phyloP scores from a whole-genome alignment of 768 basidiomycete genomes.

The Asterophora parasitica region DNA sequence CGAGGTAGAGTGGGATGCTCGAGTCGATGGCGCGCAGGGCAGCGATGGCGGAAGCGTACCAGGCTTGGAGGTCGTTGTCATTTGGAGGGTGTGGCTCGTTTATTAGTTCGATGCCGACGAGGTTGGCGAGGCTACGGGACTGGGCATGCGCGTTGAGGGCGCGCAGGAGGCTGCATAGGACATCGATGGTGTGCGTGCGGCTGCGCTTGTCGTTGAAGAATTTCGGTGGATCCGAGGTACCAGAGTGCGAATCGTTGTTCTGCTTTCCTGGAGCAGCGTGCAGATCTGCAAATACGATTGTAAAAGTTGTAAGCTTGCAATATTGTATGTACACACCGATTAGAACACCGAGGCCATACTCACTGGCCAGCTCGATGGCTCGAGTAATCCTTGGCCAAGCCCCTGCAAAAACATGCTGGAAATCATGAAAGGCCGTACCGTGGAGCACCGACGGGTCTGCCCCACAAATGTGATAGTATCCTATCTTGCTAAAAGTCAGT shows the following conservation, averaged over 20 bases:
- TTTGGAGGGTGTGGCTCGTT: slow-evolving; percentile 54
- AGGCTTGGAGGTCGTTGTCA: slow-evolving; percentile 48
- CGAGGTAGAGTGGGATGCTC: slow-evolving; percentile 63
- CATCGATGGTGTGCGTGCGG: slow-evolving; percentile 41
- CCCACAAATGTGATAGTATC: slow-evolving; percentile 67
- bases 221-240: slow-evolving; percentile 46
- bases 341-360: slow-evolving; percentile 64
- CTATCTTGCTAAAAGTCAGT: slow-evolving; percentile 41
- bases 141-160: slow-evolving; percentile 21
- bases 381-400: slow-evolving; percentile 63
- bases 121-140: slow-evolving; percentile 37
- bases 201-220: slow-evolving; percentile 46
- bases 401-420: slow-evolving; percentile 46
- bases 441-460: slow-evolving; percentile 51
- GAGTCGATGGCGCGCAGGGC: slow-evolving; percentile 47
- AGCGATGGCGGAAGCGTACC: slow-evolving; percentile 58
- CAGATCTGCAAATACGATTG: slow-evolving; percentile 41
- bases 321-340: slow-evolving; percentile 42
- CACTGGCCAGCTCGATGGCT: slow-evolving; percentile 55
- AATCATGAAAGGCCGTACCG: slow-evolving; percentile 61
- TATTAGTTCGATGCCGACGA: slow-evolving; percentile 56
- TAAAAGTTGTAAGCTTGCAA: not conserved
- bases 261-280: slow-evolving; percentile 77
- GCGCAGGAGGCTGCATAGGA: slow-evolving; percentile 40
- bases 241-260: slow-evolving; percentile 63